Conservation (phyloP, 2,329 filamentous ascomycete genomes). For the Trichoderma harzianum region DNA sequence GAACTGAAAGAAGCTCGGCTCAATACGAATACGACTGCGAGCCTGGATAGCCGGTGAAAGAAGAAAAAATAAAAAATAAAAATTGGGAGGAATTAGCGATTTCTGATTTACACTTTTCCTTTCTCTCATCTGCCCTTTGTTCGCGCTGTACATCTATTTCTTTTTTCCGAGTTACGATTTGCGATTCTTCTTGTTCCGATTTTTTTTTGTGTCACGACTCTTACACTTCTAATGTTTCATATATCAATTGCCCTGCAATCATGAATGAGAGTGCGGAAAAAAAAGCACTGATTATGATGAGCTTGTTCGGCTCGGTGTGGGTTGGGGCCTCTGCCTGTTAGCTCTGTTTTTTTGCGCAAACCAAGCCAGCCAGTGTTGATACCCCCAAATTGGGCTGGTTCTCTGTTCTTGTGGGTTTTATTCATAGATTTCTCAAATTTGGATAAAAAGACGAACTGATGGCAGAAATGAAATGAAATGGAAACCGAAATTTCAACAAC, state of each 20-base stretch:
- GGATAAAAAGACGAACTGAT: not conserved
- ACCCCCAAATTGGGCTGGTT: not conserved
- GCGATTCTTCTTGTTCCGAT: not conserved
- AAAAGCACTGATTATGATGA: not conserved
- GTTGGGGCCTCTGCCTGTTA: not conserved
- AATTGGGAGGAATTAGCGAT: not conserved
- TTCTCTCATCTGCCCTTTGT: not conserved
- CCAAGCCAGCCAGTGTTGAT: not conserved
- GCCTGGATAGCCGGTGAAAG: not conserved
- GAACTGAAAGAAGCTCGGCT: slow-evolving; percentile 30
- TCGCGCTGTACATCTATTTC: not conserved
- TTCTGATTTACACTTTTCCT: not conserved
- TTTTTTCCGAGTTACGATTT: not conserved
- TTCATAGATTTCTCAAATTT: not conserved
- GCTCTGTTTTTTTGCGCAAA: not conserved
- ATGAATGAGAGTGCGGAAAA: not conserved
- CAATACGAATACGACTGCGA: slow-evolving; percentile 1
- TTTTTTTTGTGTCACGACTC: not conserved
- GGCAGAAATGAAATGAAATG: not conserved
- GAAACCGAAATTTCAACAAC: not conserved
- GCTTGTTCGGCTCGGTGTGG: not conserved
- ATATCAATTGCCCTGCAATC: not conserved
- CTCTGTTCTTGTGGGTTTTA: not conserved
- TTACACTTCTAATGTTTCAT: not conserved
- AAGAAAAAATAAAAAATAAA: not conserved